Evolutionary conservation across 164 flowering plant species (phyloP).

Genomic region (Chimonanthus salicifolius): DNA sequence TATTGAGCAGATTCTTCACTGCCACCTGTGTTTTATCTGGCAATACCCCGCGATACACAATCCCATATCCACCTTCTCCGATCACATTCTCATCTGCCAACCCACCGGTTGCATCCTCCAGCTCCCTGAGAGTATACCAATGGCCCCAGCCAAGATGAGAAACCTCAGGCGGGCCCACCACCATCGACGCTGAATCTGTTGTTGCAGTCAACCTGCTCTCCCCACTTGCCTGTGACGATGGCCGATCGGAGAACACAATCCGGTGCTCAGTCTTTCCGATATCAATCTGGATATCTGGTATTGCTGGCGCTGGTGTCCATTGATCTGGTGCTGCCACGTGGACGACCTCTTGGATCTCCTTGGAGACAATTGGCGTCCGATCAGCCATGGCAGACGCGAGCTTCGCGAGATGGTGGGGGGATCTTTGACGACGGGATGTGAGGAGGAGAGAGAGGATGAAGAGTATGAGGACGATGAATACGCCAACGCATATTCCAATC

Average conservation of each 20-base stretch:
- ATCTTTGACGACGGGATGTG: conserved; percentile 17
- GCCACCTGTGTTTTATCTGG: conserved; percentile 47
- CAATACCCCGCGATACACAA: conserved; percentile 55
- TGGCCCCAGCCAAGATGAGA: conserved; percentile 82
- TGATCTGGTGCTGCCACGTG: not conserved
- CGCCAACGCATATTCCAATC: conserved; percentile 63
- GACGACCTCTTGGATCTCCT: conserved; percentile 53
- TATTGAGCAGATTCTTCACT: conserved; percentile 66
- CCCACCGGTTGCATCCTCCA: conserved; percentile 49
- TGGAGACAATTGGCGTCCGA: conserved; percentile 34
- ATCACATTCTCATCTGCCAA: conserved; percentile 64
- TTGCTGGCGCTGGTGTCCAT: conserved; percentile 6
- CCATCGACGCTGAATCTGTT: conserved; percentile 18
- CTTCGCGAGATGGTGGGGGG: conserved; percentile 15
- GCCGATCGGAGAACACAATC: conserved; percentile 41
- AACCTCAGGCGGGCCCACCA: conserved; percentile 37
- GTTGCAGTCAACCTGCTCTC: conserved; percentile 25
- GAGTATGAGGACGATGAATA: conserved; percentile 56
- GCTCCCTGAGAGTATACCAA: conserved; percentile 70
- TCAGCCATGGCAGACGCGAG: conserved; percentile 18
- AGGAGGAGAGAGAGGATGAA: conserved; percentile 69
- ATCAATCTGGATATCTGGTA: conserved; percentile 35
- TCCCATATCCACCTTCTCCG: conserved; percentile 73
- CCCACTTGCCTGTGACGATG: conserved; percentile 33
- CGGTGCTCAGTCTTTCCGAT: conserved; percentile 38